These are phyloP conservation scores for Xerophyta viscosa DNA, from an alignment of 106 monocot species.

Conservation along the genomic window DNA sequence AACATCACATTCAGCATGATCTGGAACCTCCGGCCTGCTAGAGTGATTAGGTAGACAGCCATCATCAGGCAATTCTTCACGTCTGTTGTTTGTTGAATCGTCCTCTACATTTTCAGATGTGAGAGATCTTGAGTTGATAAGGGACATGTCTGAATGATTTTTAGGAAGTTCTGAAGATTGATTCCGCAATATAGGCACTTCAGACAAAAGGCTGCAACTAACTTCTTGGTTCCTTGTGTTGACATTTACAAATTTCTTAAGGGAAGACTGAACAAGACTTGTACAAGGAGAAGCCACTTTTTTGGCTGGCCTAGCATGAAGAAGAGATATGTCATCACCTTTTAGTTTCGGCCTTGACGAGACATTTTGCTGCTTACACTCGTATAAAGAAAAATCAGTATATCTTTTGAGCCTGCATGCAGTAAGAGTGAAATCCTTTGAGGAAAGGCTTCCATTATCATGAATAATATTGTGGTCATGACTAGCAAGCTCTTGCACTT, in stretches of 20 bases:
- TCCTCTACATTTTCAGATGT: slow-evolving; percentile 4
- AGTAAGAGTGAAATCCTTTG: slow-evolving; percentile 11
- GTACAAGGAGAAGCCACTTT: slow-evolving; percentile 27
- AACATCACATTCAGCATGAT: slow-evolving; percentile 12
- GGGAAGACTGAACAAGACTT: slow-evolving; percentile 59
- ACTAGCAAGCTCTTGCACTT: slow-evolving; percentile 1
- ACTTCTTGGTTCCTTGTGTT: slow-evolving; percentile 73
- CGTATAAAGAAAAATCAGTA: slow-evolving; percentile 16
- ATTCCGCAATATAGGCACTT: slow-evolving; percentile 78
- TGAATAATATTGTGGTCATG: slow-evolving; percentile 5
- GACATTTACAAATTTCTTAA: slow-evolving; percentile 48
- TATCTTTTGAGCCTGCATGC: slow-evolving; percentile 3
- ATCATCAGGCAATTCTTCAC: slow-evolving; percentile 10
- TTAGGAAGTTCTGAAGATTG: slow-evolving; percentile 10
- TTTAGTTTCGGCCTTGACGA: slow-evolving; percentile 7
- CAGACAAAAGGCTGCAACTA: slow-evolving; percentile 50
- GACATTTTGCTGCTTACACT: slow-evolving; percentile 17
- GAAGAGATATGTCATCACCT: slow-evolving; percentile 2
- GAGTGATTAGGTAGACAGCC: slow-evolving; percentile 7
- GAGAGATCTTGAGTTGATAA: slow-evolving; percentile 14
- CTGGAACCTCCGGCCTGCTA: slow-evolving; percentile 5
- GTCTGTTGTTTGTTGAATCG: slow-evolving; percentile 14
- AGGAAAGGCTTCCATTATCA: slow-evolving; percentile 10
- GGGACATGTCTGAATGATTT: too few species aligned
- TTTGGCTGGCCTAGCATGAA: slow-evolving; percentile 12